phyloP scores from a whole-genome alignment of 768 basidiomycete genomes.

The Trametes meyenii region DNA sequence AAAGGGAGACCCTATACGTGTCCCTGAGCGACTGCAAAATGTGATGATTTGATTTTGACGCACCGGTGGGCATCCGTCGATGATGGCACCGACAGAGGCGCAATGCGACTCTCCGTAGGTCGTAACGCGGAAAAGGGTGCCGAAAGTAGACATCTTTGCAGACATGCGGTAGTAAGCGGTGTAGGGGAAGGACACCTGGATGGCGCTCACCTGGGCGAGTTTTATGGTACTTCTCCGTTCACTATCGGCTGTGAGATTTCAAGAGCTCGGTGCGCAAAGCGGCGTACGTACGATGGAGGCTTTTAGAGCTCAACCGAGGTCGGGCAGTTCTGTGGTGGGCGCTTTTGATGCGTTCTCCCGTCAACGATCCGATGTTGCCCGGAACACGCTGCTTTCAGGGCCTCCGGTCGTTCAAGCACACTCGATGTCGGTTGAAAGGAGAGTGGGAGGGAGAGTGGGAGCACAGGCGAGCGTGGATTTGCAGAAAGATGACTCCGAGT shows the following conservation, averaged over 20 bases:
- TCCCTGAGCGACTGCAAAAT: not conserved
- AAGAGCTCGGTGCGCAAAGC: not conserved
- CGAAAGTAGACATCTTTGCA: slow-evolving; percentile 85
- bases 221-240: not conserved
- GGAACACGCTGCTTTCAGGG: not conserved
- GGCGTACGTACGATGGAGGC: not conserved
- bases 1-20: slow-evolving; percentile 76
- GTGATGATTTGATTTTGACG: slow-evolving; percentile 29
- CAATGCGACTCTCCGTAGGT: slow-evolving; percentile 99
- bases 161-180: not conserved
- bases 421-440: not conserved
- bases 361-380: slow-evolving; percentile 9
- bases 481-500: slow-evolving; percentile 1
- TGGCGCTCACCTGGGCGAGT: not conserved
- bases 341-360: not conserved
- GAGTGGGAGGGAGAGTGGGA: not conserved
- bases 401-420: not conserved
- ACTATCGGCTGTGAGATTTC: not conserved
- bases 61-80: slow-evolving; percentile 97
- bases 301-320: not conserved
- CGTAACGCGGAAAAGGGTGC: slow-evolving; percentile 88
- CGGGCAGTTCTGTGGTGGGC: not conserved
- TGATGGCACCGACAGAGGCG: slow-evolving; percentile 93
- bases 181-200: not conserved
- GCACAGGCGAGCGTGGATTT: not conserved